Evolutionary conservation across 202 grass and related monocot genomes (phyloP).

Genomic region (Carex sylvatica): DNA sequence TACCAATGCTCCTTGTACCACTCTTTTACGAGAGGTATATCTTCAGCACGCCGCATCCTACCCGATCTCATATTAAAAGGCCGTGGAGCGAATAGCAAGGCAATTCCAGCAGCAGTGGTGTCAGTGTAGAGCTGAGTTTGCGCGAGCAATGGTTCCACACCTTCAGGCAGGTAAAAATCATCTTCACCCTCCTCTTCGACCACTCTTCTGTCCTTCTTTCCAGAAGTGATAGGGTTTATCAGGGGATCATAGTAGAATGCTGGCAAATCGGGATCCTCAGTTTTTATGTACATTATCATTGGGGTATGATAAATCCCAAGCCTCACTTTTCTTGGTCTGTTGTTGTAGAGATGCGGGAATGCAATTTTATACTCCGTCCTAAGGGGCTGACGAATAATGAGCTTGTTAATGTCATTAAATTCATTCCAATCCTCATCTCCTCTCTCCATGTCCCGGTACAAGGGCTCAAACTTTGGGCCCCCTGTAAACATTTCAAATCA

Average conservation of each 20-base stretch:
- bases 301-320: slow-evolving; percentile 88
- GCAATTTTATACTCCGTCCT: slow-evolving; percentile 97
- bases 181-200: slow-evolving; percentile 62
- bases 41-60: slow-evolving; percentile 82
- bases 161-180: slow-evolving; percentile 79
- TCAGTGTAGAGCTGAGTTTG: slow-evolving; percentile 72
- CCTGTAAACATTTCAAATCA: slow-evolving; percentile 37
- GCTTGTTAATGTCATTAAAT: slow-evolving; percentile 99
- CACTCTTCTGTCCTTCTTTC: slow-evolving; percentile 63
- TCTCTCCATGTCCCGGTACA: slow-evolving; percentile 98
- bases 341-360: slow-evolving; percentile 97
- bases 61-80: slow-evolving; percentile 98
- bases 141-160: slow-evolving; percentile 72
- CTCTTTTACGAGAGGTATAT: slow-evolving; percentile 96
- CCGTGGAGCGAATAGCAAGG: slow-evolving; percentile 83
- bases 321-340: slow-evolving; percentile 95
- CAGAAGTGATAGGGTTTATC: slow-evolving; percentile 93
- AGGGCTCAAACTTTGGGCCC: slow-evolving; percentile 94
- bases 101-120: slow-evolving; percentile 87
- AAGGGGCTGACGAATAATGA: slow-evolving; percentile 96
- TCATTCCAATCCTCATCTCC: slow-evolving; percentile 99
- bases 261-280: slow-evolving; percentile 97
- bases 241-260: slow-evolving; percentile 98
- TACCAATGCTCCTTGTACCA: slow-evolving; percentile 99
- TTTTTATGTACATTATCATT: slow-evolving; percentile 99